Evolutionary conservation across 1,284 basidiomycete genomes (phyloP).

Genomic region (Ganoderma leucocontextum): DNA sequence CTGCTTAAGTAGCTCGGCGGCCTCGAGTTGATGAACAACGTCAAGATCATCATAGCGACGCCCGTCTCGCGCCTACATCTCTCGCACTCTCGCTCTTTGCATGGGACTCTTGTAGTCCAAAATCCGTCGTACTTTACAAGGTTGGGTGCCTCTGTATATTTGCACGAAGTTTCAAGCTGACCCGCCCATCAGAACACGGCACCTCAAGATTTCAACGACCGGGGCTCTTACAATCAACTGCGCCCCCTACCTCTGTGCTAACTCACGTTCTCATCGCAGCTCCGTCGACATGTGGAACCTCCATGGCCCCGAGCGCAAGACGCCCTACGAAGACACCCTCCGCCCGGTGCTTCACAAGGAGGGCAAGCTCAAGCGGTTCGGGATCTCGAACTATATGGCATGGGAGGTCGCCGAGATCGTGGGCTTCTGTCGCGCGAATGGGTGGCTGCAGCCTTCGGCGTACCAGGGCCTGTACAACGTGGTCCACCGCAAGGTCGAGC

Average conservation of each 20-base stretch:
- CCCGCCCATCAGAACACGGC: too few species aligned
- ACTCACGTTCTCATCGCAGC: not conserved
- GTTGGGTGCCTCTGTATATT: too few species aligned
- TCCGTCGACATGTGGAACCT: slow-evolving; percentile 58
- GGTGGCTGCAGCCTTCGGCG: slow-evolving; percentile 62
- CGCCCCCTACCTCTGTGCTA: not conserved
- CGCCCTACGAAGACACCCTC: slow-evolving; percentile 55
- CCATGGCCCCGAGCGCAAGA: slow-evolving; percentile 60
- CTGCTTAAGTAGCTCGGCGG: too few species aligned
- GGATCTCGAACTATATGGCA: slow-evolving; percentile 59
- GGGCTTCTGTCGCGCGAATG: slow-evolving; percentile 59
- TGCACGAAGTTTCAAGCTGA: too few species aligned
- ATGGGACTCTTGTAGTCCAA: too few species aligned
- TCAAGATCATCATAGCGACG: too few species aligned
- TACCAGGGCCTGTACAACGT: slow-evolving; percentile 75
- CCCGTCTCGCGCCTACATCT: too few species aligned
- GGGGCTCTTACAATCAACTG: too few species aligned
- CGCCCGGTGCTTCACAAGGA: slow-evolving; percentile 51
- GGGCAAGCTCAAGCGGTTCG: slow-evolving; percentile 48
- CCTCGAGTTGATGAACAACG: too few species aligned
- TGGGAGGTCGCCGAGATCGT: slow-evolving; percentile 62
- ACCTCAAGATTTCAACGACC: too few species aligned
- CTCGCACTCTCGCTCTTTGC: too few species aligned
- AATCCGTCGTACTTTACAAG: too few species aligned
- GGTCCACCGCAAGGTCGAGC: slow-evolving; percentile 58